Percentiles rank a stretch among this genome's conserved stretches.
Evolutionary conservation across 495 filamentous ascomycete genomes (phyloP).

Genomic region (Amniculicola lignicola): DNA sequence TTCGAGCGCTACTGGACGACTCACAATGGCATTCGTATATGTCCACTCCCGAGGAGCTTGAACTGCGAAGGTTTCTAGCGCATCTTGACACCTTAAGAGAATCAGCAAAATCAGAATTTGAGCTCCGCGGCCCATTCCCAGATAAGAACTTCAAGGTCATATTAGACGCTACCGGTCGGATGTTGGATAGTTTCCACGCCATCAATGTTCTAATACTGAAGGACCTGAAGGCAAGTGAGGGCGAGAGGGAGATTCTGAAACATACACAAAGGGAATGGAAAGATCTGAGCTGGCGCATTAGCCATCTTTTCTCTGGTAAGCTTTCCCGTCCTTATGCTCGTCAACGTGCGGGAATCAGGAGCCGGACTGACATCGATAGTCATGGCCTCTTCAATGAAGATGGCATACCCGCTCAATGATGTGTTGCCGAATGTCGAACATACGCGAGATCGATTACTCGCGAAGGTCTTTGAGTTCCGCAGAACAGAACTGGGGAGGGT

Average conservation of each 20-base stretch:
- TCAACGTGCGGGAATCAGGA: background rate
- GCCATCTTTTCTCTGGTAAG: slow-evolving; percentile 82
- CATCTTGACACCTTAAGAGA: slow-evolving; percentile 67
- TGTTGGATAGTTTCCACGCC: slow-evolving; percentile 89
- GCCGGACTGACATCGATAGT: slow-evolving; percentile 50
- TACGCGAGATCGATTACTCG: slow-evolving; percentile 77
- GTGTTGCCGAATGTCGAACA: slow-evolving; percentile 78
- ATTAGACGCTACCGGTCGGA: slow-evolving; percentile 70
- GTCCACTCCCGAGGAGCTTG: slow-evolving; percentile 74
- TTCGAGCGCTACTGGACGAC: slow-evolving; percentile 64
- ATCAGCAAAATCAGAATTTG: slow-evolving; percentile 76
- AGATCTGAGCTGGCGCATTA: slow-evolving; percentile 78
- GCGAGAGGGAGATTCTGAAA: slow-evolving; percentile 72
- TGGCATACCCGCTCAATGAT: slow-evolving; percentile 89
- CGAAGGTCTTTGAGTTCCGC: slow-evolving; percentile 82
- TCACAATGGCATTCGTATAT: slow-evolving; percentile 57
- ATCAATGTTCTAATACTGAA: slow-evolving; percentile 92
- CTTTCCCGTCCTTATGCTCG: background rate
- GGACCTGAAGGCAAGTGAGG: slow-evolving; percentile 68
- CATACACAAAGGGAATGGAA: slow-evolving; percentile 77
- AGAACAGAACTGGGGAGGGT: slow-evolving; percentile 58
- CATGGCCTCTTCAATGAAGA: slow-evolving; percentile 84
- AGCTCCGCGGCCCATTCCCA: slow-evolving; percentile 81
- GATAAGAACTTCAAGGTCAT: slow-evolving; percentile 64
- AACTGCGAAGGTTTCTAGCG: slow-evolving; percentile 58